Base-by-base conservation (phyloP, 2,329 filamentous ascomycete genomes). In the Penicillium brasilianum region DNA sequence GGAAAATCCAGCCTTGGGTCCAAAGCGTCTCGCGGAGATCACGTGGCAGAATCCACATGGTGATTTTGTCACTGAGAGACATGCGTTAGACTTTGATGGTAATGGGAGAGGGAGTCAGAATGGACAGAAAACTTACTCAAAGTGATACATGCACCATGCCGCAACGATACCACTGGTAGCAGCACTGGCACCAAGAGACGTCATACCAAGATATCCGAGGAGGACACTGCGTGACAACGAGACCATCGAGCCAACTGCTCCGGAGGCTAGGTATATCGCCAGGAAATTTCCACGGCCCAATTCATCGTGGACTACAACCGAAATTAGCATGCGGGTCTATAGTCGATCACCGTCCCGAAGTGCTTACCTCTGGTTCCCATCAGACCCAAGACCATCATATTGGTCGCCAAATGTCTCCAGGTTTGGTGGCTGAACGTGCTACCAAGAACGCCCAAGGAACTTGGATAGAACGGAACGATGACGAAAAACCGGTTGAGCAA, bases 391-490 rank as follows among this genome's bases (percentile, higher is more conserved):
- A 81, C 76, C 53, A 82, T 67, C 78, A 87, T 83, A 69, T 88
- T 89, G 13, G 73, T 72, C 20, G 78, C 72, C 4, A 86, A 69
- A 71, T 89, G 87, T 49, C 71, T 71, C 56, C 83, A 71, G 8
- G 78, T 76, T 52, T 87, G 81, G 72, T 89, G 87, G 58, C 82
- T 84, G 74, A 88, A 87, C 11, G 81, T 74, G 67, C 82, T 84
- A 18, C 83, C 82, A 5, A 88, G 64, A 56, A 85, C 74, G 61
- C 83, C 82, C 8, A 82, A 60, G 9, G 84, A 78, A 60, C 81
- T 79, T 0, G 86, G 86, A 61, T 83, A 84, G 18, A 81, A 78
- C 3, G 83, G 81, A 4, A 82, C 77, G 39, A 80, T 78, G 57
- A 84, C 78, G 69, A 86, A 84, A 75, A 84, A 86, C 55, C 81